Base-by-base conservation (phyloP, 164 flowering plant species). In the Berberis vulgaris region DNA sequence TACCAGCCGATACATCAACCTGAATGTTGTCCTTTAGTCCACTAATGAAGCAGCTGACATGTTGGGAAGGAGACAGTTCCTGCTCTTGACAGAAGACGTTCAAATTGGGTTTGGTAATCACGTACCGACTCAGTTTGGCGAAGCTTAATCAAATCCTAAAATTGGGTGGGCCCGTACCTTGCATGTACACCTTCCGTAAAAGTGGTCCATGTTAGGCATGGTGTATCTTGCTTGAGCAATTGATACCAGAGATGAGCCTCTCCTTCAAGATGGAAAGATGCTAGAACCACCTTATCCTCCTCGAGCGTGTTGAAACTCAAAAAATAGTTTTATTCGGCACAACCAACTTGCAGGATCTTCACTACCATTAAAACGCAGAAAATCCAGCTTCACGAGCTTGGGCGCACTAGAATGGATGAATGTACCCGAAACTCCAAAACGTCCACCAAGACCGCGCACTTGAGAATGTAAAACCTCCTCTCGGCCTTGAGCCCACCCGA, bases 371-470 rank as follows among this genome's bases (percentile, higher is more conserved):
- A 44, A 61, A 2, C 10, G 40, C 1, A 65, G 61, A 53, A 68
- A 68, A 53, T 60, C 64, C 39, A 67, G 65, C 13, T 67, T 67
- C 39, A 54, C 44, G 5, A 60, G 9, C 41, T 45, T 60, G 10
- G 70, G 64, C 5, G 47, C 2, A 9, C 26, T 26, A 26, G 26
- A 26, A 26, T 26, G 26, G 26, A 26, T 26, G 26, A 26, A 26
- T 26, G 26, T 26, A 26, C 26, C 26, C 26, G 26, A 26, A 26
- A 26, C 26, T 26, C 26, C 26, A 26, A 26, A 26, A 26, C 26
- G 26, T 26, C 26, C 26, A 26, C 26, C 26, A 26, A 26, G 26
- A 26, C 26, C 26, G 26, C 26, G 26, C 26, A 26, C 26, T 26
- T 26, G 26, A 26, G 26, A 26, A 26, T 26, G 26, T 26, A 26